Base-by-base conservation (phyloP, 2,329 filamentous ascomycete genomes). In the Allantophomopsis cytisporea region DNA sequence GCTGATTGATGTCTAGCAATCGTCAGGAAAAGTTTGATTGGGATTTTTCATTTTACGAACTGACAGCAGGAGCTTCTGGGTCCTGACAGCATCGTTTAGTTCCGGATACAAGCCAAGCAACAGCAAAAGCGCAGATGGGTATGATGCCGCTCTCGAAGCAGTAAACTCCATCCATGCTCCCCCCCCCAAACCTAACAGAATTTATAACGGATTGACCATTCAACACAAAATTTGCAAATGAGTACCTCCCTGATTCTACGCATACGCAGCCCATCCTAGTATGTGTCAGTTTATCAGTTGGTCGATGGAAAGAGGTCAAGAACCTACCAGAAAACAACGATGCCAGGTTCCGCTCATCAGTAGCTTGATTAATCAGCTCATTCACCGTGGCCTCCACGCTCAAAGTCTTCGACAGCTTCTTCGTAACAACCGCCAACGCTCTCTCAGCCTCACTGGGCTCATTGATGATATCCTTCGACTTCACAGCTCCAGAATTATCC, bases 351-450 rank as follows among this genome's bases (percentile, higher is more conserved):
- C 75, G 74, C 63, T 94, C 88, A 59, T 98, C 91, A 2, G 83
- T 89, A 7, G 91, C 89, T 62, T 94, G 83, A 56, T 95, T 91
- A 47, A 98, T 98, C 46, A 98, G 62, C 55, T 98, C 91, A 54
- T 95, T 96, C 39, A 98, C 91, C 12, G 87, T 95, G 3, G 91
- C 93, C 40, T 83, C 84, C 14, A 94, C 89, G 57, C 89, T 98
- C 55, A 98, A 60, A 2, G 84, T 88, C 68, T 94, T 94, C 46
- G 82, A 84, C 49, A 99, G 61, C 64, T 99, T 99, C 73, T 95
- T 96, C 55, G 84, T 78, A 41, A 99, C 91, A 16, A 96, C 83
- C 41, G 87, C 85, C 41, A 99, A 66, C 1, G 93, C 91, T 41
- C 93, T 71, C 46, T 94, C 88, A 2, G 91, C 93, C 60, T 98